Base-by-base conservation (phyloP, 176 grass and related monocot species). In the Raddia distichophylla region DNA sequence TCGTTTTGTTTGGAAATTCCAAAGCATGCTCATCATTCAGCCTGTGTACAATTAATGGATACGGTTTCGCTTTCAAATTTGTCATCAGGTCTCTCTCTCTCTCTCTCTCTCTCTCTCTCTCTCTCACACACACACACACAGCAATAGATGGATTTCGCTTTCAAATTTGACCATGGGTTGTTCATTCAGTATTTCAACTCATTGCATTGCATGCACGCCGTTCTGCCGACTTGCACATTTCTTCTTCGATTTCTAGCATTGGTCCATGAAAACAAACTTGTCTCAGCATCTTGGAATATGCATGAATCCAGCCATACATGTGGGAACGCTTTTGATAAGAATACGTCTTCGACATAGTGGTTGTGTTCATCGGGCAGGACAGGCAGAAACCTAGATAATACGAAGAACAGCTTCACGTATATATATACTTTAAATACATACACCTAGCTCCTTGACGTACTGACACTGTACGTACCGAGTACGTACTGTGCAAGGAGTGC, bases 41-140 rank as follows among this genome's bases (percentile, higher is more conserved):
- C 19, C 18, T 37, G 16, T 62, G 67, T 12, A 7, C 18, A 51
- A 59, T 14, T 12, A 51, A 59, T 14, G 5, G n/a, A 34, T 13
- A 40, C 8, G 1, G n/a, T 80, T 12, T 86, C 51, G 70, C 69
- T 67, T 60, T 86, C 69, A 27, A 5, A 11, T 60, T 80, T 81
- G 77, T 5, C 37, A 40, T 33, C 13, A 53, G 12, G 14, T n/a
- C 42, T 9, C 27, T 46, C 6, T 14, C 27, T 27, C 27, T 27
- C 27, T 27, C 27, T 27, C 27, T 27, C 27, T 46, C 6, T 14
- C 27, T 27, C 27, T 27, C 27, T 27, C 27, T 27, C 27, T 27
- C 27, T 46, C 6, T 14, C n/a, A n/a, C n/a, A n/a, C n/a, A n/a
- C n/a, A n/a, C n/a, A n/a, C n/a, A n/a, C n/a, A n/a, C n/a, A n/a